Evolutionary conservation across 2,329 filamentous ascomycete genomes (phyloP).

Genomic region (Phialocephala subalpina): DNA sequence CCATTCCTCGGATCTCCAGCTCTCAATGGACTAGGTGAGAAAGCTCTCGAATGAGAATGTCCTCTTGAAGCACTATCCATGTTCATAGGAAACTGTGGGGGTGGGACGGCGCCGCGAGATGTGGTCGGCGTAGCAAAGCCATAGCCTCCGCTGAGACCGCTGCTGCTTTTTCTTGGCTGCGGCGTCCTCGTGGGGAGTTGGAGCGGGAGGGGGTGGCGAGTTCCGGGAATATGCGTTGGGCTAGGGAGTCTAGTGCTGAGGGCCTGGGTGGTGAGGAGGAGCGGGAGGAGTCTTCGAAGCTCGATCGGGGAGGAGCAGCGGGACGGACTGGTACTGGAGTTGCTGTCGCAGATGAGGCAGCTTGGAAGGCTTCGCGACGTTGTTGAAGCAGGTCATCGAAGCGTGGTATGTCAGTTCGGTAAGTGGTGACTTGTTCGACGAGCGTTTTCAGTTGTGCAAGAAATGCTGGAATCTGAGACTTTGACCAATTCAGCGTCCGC

Average conservation of each 20-base stretch:
- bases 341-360: constrained; percentile 53
- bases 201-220: constrained; percentile 42
- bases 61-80: constrained; percentile 34
- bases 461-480: constrained; percentile 59
- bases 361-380: constrained; percentile 69
- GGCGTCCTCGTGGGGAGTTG: constrained; percentile 42
- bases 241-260: constrained; percentile 66
- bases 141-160: constrained; percentile 34
- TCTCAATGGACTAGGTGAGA: constrained; percentile 38
- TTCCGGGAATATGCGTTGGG: constrained; percentile 69
- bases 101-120: constrained; percentile 30
- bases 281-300: constrained; percentile 53
- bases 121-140: constrained; percentile 37
- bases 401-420: constrained; percentile 70
- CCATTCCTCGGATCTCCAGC: constrained; percentile 22
- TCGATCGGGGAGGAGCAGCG: constrained; percentile 45
- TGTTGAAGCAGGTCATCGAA: constrained; percentile 77
- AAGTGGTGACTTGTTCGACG: constrained; percentile 67
- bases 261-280: constrained; percentile 60
- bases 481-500: constrained; percentile 60
- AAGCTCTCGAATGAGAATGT: constrained; percentile 39
- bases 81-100: constrained; percentile 37
- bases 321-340: constrained; percentile 39
- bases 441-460: constrained; percentile 66
- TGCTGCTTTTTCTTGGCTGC: constrained; percentile 37